Percentiles rank a stretch among this genome's conserved stretches.
phyloP scores from a whole-genome alignment of 208 protist species.

The Naegleria fowleri region DNA sequence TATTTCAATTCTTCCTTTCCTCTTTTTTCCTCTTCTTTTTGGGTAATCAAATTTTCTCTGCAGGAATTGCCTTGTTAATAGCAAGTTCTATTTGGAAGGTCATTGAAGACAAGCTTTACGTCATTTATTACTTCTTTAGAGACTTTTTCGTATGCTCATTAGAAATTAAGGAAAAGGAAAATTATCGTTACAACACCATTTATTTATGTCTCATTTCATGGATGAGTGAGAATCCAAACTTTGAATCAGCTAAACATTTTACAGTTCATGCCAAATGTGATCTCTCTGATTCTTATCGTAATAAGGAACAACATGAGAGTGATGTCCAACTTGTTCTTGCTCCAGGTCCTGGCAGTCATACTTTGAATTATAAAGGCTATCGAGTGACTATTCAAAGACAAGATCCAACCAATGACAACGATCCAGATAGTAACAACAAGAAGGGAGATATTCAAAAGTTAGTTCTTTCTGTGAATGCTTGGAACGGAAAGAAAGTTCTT shows the following conservation, averaged over 20 bases:
- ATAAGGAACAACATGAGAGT: background rate
- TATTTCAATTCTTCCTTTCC: background rate
- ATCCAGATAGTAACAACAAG: background rate
- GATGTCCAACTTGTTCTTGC: background rate
- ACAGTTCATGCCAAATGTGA: background rate
- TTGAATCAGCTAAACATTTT: background rate
- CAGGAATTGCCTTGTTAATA: background rate
- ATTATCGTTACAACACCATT: background rate
- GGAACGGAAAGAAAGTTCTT: background rate
- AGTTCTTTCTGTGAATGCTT: background rate
- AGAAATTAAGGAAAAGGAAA: background rate
- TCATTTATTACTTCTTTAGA: background rate
- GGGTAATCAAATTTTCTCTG: background rate
- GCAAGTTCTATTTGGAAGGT: background rate
- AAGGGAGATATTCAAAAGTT: background rate
- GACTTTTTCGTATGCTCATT: background rate
- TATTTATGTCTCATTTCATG: background rate
- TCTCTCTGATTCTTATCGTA: background rate
- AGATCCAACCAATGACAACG: background rate
- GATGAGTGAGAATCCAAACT: background rate
- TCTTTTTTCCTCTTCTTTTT: background rate
- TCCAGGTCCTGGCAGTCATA: background rate
- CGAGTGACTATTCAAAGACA: background rate
- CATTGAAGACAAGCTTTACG: background rate
- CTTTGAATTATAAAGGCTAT: background rate